Evolutionary conservation across 2,329 filamentous ascomycete species (phyloP).

Genomic region (Xylariaceae sp.): DNA sequence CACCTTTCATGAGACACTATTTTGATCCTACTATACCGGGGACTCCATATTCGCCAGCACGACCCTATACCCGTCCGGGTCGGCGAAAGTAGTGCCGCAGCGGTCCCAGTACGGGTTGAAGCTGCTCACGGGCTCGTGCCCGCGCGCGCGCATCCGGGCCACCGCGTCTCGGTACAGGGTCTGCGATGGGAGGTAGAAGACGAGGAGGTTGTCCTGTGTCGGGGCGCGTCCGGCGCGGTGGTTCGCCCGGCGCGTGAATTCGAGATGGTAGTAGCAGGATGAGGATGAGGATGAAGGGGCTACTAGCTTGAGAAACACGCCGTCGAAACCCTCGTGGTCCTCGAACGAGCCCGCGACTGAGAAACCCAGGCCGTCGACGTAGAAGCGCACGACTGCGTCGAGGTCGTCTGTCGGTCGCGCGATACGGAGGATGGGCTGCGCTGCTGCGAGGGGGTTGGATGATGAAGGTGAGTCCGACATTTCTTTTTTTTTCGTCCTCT

Average conservation of each 20-base stretch:
- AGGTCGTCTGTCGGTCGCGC: slow-evolving; percentile 16
- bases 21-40: no score
- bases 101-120: slow-evolving; percentile 17
- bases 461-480: slow-evolving; percentile 2
- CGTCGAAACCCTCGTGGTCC: slow-evolving; percentile 14
- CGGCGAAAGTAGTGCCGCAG: slow-evolving; percentile 15
- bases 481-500: background rate
- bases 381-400: slow-evolving; percentile 13
- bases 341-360: slow-evolving; percentile 5
- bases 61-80: slow-evolving; percentile 16
- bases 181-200: slow-evolving; percentile 14
- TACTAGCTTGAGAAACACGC: slow-evolving; percentile 8
- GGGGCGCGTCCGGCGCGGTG: slow-evolving; percentile 15
- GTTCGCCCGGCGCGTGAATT: slow-evolving; percentile 12
- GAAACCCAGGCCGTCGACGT: slow-evolving; percentile 14
- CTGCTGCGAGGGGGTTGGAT: slow-evolving; percentile 5
- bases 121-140: slow-evolving; percentile 14
- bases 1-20: no score
- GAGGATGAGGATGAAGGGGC: slow-evolving; percentile 3
- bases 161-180: slow-evolving; percentile 9
- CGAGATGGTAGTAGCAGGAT: slow-evolving; percentile 11
- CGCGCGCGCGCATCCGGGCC: slow-evolving; percentile 9
- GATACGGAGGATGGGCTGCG: slow-evolving; percentile 13
- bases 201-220: slow-evolving; percentile 14
- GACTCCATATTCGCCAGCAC: slow-evolving; percentile 16